Base-by-base conservation (phyloP, 805 yeast genomes). In the Hanseniaspora lachancei region DNA sequence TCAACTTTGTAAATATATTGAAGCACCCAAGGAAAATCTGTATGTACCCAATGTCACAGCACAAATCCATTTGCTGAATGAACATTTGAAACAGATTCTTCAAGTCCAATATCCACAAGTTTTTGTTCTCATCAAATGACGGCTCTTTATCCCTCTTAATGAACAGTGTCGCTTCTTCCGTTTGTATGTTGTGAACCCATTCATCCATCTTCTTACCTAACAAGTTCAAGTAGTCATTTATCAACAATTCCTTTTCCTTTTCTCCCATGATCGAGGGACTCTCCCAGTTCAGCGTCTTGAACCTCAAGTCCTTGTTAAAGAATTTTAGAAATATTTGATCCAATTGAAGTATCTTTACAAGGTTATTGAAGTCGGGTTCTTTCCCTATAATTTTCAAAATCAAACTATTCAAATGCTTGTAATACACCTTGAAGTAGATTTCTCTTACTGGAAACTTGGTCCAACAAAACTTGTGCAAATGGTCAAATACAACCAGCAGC, bases 61-160 rank as follows among this genome's bases (percentile, higher is more conserved):
- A 93, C 7, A 85, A 89, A 59, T 85, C 95, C 16, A 87, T 82
- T 66, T 89, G 95, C 64, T 88, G 95, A n/a, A 83, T 81, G 57
- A 88, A 79, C 82, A 88, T 84, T 59, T 85, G 80, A 66, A 86
- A 81, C 32, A 89, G 82, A 5, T 84, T 82, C 58, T 81, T 83
- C 54, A 88, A 84, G 55, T 88, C 93, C 55, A 87, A 87, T 55
- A 88, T 70, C 27, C 82, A 87, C 51, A 74, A 74, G 16, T 77
- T 72, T 15, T 80, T 78, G 57, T 86, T 87, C 5, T 80, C 75
- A 64, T 83, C 88, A 5, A 71, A 64, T 56, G 81, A 87, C 8
- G 97, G 97, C 8, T 95, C 89, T 8, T 75, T 74, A 16, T 74
- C 72, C 65, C 96, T 79, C 44, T 74, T 72, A 39, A 72, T 69